phyloP scores from a whole-genome alignment of 768 basidiomycete species.

The Boletus bicolor region DNA sequence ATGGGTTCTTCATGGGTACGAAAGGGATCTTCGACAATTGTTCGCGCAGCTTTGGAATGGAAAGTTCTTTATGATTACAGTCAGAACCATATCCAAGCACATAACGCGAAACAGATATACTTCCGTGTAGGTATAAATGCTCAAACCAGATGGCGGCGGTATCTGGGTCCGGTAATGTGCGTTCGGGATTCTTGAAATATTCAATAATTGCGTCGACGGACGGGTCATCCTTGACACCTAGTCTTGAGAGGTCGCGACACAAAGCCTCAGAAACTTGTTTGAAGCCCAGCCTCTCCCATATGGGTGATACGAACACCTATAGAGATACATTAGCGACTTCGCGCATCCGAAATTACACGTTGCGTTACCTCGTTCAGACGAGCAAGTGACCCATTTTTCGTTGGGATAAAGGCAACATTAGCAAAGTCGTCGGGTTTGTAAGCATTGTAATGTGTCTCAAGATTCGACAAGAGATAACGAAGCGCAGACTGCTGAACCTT shows the following conservation, averaged over 20 bases:
- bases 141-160: conserved; percentile 9
- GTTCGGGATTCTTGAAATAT: background rate
- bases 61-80: background rate
- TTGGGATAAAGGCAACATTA: conserved; percentile 13
- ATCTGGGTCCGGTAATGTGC: background rate
- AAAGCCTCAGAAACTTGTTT: background rate
- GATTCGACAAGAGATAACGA: conserved; percentile 10
- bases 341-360: background rate
- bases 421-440: conserved; percentile 13
- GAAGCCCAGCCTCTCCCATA: conserved; percentile 13
- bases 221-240: conserved; percentile 12
- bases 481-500: conserved; percentile 2
- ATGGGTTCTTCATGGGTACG: conserved; percentile 3
- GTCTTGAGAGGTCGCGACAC: conserved; percentile 7
- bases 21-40: conserved; percentile 7
- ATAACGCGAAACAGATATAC: conserved; percentile 1
- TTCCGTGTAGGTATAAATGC: conserved; percentile 1
- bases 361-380: conserved; percentile 7
- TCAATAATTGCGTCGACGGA: conserved; percentile 1
- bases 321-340: background rate
- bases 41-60: conserved; percentile 4
- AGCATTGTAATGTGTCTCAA: conserved; percentile 5
- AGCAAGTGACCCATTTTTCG: conserved; percentile 1
- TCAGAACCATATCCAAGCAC: background rate
- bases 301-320: conserved; percentile 7